These are phyloP conservation scores for Akebia trifoliata DNA, from an alignment of 164 flowering plant genomes.

Conservation along the genomic window DNA sequence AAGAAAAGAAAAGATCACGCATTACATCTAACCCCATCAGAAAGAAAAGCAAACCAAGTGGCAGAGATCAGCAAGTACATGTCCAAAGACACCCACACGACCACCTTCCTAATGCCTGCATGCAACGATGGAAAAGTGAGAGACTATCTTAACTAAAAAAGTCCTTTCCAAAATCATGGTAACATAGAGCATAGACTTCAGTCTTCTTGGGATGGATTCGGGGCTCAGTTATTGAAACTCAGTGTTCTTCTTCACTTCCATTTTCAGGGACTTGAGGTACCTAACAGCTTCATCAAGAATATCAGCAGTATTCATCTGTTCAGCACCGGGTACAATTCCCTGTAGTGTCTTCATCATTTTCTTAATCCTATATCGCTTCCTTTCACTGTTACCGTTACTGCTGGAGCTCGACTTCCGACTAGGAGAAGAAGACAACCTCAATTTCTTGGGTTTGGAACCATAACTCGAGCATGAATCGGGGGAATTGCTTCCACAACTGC, in stretches of 20 bases:
- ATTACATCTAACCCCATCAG: too few species aligned
- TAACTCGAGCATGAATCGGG: conserved; percentile 49
- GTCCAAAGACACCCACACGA: too few species aligned
- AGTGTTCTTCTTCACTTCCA: conserved; percentile 63
- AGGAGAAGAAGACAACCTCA: conserved; percentile 23
- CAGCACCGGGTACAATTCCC: conserved; percentile 72
- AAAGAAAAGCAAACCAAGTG: too few species aligned
- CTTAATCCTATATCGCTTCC: conserved; percentile 46
- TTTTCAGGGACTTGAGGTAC: conserved; percentile 74
- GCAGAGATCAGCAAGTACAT: too few species aligned
- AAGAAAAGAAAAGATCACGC: too few species aligned
- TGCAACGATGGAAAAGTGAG: too few species aligned
- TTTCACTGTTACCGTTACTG: conserved; percentile 27
- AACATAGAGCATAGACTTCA: too few species aligned
- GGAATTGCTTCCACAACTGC: conserved; percentile 35
- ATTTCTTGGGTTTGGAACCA: conserved; percentile 31
- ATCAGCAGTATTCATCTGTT: conserved; percentile 51
- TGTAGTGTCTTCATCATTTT: conserved; percentile 57
- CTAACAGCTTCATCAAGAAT: conserved; percentile 76
- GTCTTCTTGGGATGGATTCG: too few species aligned
- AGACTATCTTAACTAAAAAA: too few species aligned
- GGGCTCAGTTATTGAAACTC: too few species aligned
- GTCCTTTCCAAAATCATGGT: too few species aligned
- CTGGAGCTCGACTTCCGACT: conserved; percentile 27
- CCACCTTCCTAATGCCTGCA: too few species aligned